These are phyloP conservation scores for Cladophialophora chaetospira DNA, from an alignment of 2,329 filamentous ascomycete genomes.

Conservation along the genomic window DNA sequence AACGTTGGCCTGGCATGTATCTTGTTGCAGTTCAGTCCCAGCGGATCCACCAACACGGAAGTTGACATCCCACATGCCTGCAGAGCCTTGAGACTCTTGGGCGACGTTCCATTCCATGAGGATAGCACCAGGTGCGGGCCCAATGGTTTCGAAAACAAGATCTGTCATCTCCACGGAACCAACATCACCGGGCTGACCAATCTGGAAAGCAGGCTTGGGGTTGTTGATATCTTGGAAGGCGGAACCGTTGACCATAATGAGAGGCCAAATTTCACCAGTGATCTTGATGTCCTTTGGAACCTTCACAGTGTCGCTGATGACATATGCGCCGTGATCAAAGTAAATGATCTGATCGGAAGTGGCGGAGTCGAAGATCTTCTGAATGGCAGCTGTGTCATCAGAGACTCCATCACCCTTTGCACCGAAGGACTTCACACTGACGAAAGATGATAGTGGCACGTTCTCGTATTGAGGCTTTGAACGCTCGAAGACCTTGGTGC, in stretches of 20 bases:
- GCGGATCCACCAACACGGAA: slow-evolving; percentile 86
- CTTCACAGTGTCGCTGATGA: slow-evolving; percentile 61
- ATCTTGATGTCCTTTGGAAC: slow-evolving; percentile 78
- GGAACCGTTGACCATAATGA: slow-evolving; percentile 78
- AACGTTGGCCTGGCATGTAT: slow-evolving; percentile 77
- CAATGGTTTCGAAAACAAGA: slow-evolving; percentile 79
- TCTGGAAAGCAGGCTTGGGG: slow-evolving; percentile 80
- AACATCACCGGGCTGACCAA: slow-evolving; percentile 74
- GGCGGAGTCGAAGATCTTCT: slow-evolving; percentile 71
- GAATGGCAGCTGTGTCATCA: slow-evolving; percentile 84
- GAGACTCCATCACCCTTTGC: slow-evolving; percentile 84
- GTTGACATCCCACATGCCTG: slow-evolving; percentile 94
- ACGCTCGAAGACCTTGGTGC: slow-evolving; percentile 71
- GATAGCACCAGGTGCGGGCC: slow-evolving; percentile 81
- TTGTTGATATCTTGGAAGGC: slow-evolving; percentile 74
- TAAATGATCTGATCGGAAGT: slow-evolving; percentile 62
- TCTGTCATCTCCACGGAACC: slow-evolving; percentile 87
- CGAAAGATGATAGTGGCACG: slow-evolving; percentile 67
- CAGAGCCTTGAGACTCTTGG: slow-evolving; percentile 62
- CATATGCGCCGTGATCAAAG: slow-evolving; percentile 66
- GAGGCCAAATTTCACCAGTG: slow-evolving; percentile 86
- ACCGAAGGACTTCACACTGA: slow-evolving; percentile 79
- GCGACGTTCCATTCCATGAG: slow-evolving; percentile 90
- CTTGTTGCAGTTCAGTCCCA: slow-evolving; percentile 78
- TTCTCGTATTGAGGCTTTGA: slow-evolving; percentile 86